phyloP scores from a whole-genome alignment of 345 rosid species.

The Erysimum cheiranthoides region DNA sequence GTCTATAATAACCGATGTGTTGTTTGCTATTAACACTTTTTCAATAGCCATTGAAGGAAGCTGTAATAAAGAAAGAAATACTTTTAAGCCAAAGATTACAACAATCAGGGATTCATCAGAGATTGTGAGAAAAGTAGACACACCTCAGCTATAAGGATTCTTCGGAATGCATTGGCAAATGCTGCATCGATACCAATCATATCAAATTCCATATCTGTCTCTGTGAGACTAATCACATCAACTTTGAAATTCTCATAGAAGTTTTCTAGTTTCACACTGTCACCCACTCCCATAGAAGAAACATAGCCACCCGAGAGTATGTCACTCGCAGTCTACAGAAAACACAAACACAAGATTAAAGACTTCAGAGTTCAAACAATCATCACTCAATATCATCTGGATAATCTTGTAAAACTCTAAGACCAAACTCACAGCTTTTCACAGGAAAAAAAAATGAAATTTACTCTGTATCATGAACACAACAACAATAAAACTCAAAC shows the following conservation, averaged over 20 bases:
- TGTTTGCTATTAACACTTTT: constrained; percentile 84
- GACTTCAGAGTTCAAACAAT: constrained; percentile 2
- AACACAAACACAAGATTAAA: constrained; percentile 40
- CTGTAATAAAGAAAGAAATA: constrained; percentile 48
- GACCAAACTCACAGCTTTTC: not conserved
- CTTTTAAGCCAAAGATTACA: not conserved
- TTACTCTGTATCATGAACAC: not conserved
- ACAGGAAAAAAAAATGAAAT: not conserved
- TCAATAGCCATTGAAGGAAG: constrained; percentile 98
- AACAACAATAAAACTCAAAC: not conserved
- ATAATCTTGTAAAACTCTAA: constrained; percentile 6
- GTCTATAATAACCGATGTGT: constrained; percentile 84
- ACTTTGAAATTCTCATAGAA: constrained; percentile 68
- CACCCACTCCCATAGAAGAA: constrained; percentile 61
- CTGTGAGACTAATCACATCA: constrained; percentile 60
- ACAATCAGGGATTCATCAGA: constrained; percentile 12
- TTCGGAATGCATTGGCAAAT: constrained; percentile 87
- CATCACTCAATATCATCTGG: not conserved
- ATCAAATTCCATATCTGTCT: constrained; percentile 81
- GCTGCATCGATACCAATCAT: constrained; percentile 90
- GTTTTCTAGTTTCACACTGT: constrained; percentile 52
- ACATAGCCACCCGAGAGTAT: constrained; percentile 69
- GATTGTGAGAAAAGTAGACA: constrained; percentile 18
- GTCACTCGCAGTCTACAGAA: constrained; percentile 63
- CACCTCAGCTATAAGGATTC: constrained; percentile 93